A percentile compares a stretch with the other conserved stretches of the same genome.
Conservation (phyloP, 75 land plant genomes). For the Picea glauca region DNA sequence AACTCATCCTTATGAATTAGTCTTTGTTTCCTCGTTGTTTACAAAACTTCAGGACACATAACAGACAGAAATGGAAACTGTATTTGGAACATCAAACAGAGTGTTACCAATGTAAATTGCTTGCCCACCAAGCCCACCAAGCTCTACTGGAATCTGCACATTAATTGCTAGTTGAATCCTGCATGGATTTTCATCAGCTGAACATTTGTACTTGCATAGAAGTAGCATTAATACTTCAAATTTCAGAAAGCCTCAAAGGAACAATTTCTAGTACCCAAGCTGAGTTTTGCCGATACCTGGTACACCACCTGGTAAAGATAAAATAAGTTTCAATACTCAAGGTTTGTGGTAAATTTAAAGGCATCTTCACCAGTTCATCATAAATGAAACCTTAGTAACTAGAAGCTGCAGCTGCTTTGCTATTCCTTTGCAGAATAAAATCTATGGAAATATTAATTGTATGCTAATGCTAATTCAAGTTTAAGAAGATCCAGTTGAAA, state of each 20-base stretch:
- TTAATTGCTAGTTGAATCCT: conserved; percentile 96
- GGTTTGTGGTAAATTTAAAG: background rate
- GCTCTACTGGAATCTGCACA: conserved; percentile 83
- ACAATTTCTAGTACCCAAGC: conserved; percentile 60
- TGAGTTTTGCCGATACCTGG: conserved; percentile 99
- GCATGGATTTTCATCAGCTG: conserved; percentile 3
- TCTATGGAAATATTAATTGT: background rate
- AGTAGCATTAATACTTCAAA: background rate
- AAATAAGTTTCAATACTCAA: background rate
- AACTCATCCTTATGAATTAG: background rate
- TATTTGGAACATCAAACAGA: background rate
- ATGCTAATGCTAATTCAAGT: background rate
- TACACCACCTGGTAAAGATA: conserved; percentile 68
- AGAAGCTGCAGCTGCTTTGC: background rate
- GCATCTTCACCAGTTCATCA: background rate
- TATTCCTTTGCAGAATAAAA: background rate
- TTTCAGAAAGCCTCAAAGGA: conserved; percentile 1
- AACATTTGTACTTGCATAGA: background rate
- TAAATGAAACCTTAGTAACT: background rate
- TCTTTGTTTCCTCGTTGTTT: background rate
- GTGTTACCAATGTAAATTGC: conserved; percentile 80
- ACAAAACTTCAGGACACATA: background rate
- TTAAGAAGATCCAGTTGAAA: background rate
- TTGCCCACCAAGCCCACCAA: conserved; percentile 90
- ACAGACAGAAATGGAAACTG: conserved; percentile 3